phyloP scores from a whole-genome alignment of 2,329 filamentous ascomycete species.

The Aspergillus pseudonomiae region DNA sequence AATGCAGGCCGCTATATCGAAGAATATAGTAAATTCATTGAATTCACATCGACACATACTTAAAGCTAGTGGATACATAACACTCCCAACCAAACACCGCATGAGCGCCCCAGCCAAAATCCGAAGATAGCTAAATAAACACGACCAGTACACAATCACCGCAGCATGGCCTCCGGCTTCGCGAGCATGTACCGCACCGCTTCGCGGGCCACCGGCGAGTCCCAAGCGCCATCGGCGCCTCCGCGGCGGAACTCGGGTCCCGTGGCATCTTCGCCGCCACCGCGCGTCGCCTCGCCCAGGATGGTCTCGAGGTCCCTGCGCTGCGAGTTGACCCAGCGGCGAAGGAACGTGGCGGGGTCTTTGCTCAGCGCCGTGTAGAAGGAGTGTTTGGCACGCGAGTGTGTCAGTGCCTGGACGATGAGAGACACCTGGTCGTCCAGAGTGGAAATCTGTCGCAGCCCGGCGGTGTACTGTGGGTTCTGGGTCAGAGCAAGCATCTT shows the following conservation, averaged over 20 bases:
- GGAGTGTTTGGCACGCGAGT: conserved; percentile 85
- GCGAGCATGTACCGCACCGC: conserved; percentile 65
- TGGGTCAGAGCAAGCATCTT: conserved; percentile 67
- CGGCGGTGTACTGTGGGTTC: conserved; percentile 70
- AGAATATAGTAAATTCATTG: background rate
- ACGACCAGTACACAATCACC: conserved; percentile 9
- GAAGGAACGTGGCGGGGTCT: conserved; percentile 82
- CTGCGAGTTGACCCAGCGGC: conserved; percentile 87
- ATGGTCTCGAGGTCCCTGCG: conserved; percentile 88
- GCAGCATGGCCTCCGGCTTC: conserved; percentile 43
- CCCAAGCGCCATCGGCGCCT: conserved; percentile 66
- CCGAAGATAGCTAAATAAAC: conserved; percentile 1
- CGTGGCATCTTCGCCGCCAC: conserved; percentile 57
- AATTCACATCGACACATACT: background rate
- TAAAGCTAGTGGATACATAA: conserved; percentile 4
- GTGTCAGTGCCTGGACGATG: conserved; percentile 77
- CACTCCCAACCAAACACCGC: conserved; percentile 22
- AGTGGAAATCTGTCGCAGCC: conserved; percentile 73
- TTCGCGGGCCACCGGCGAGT: conserved; percentile 62
- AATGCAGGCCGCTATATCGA: background rate
- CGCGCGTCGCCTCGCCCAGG: conserved; percentile 73
- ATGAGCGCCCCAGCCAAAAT: conserved; percentile 28
- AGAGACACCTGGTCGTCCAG: conserved; percentile 86
- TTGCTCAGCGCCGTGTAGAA: conserved; percentile 79
- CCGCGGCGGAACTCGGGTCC: conserved; percentile 50